Base-by-base conservation (phyloP, 2,329 filamentous ascomycete genomes). In the Xylariaceae sp. region DNA sequence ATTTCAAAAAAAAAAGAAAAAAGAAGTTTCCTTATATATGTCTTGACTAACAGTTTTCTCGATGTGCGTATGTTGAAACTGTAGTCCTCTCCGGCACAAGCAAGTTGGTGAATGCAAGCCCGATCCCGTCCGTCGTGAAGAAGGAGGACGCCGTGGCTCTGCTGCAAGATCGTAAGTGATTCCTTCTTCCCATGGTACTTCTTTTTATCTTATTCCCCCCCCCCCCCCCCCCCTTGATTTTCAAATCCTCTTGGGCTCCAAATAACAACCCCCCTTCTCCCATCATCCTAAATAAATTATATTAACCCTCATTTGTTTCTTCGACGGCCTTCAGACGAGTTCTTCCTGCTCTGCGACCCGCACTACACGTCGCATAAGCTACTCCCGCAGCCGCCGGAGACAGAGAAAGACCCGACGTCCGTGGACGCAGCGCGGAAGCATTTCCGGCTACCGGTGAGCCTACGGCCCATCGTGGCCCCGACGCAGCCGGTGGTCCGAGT, bases 341-440 rank as follows among this genome's bases (percentile, higher is more conserved):
- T 77, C 68, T 78, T 80, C 66, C 71, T 83, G 45, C 59, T 69
- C 42, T 79, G 76, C 68, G 74, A 81, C 59, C 79, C 80, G 47
- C 77, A 80, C 68, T 76, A 73, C 62, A 70, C 74, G 50, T 62
- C 63, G 19, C 65, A 77, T 42, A 62, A 62, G 31, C 54, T 55
- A 4, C 60, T 65, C 2, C 59, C 66, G 6, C 63, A 29, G 9
- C 42, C 69, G 26, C 61, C 66, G 4, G 65, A 66, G 44, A 52
- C 58, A 8, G 54, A 64, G 47, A 55, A 59, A 29, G 47, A 62
- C 9, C 52, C 58, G 35, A 51, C 54, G 32, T 60, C 65, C 8
- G 62, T 63, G 26, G 60, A 64, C 11, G 9, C 64, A 65, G n/a
- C 64, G 61, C 27, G 60, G 6, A 65, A 67, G 51, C 71, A 41